Conservation (phyloP, 352 stramenopile species). For the Pythium brassicae region DNA sequence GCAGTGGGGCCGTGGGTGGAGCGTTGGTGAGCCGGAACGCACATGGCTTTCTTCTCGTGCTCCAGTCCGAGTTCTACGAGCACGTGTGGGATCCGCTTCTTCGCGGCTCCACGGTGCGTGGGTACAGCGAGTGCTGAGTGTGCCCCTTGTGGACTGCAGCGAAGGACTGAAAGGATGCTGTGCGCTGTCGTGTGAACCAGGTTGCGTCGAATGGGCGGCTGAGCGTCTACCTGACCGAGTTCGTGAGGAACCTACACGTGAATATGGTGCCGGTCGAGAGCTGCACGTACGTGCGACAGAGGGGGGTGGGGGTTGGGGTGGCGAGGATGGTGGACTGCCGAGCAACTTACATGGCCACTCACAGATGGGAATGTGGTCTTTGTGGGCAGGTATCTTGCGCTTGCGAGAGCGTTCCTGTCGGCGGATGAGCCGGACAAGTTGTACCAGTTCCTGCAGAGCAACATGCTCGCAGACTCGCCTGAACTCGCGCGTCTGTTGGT, state of each 20-base stretch:
- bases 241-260: constrained; percentile 51
- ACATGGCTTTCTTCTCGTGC: constrained; percentile 38
- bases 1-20: neutral
- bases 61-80: constrained; percentile 55
- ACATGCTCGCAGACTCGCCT: constrained; percentile 48
- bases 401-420: constrained; percentile 48
- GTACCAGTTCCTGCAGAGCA: constrained; percentile 64
- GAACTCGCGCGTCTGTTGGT: constrained; percentile 57
- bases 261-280: constrained; percentile 50
- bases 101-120: constrained; percentile 30
- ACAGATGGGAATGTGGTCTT: neutral
- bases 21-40: constrained; percentile 25
- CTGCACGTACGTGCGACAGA: constrained; percentile 37
- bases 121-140: neutral
- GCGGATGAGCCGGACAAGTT: constrained; percentile 40
- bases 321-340: neutral
- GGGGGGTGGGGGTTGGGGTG: neutral
- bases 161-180: neutral
- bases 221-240: constrained; percentile 59
- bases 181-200: constrained; percentile 20
- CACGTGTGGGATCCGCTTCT: constrained; percentile 53
- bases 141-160: neutral
- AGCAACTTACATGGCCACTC: too few species aligned
- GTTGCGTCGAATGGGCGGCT: constrained; percentile 27
- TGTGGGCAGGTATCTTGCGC: constrained; percentile 38